Percentiles rank a stretch among this genome's conserved stretches.
Conservation (phyloP, 1,284 basidiomycete genomes). For the Mycena sp. region DNA sequence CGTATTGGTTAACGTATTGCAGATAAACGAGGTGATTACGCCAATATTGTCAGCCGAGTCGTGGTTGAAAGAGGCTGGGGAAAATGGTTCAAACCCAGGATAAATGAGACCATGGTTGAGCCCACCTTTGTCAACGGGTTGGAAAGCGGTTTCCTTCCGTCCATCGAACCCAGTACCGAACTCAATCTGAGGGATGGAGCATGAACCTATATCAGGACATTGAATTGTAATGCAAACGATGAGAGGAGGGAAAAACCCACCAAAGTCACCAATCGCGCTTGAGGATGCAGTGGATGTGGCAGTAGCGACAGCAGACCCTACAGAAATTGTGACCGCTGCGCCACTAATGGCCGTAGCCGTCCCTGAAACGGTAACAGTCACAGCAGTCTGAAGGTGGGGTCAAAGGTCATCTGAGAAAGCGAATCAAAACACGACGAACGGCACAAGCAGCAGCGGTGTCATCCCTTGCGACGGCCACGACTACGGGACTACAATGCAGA, state of each 20-base stretch:
- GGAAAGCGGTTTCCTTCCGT: conserved; percentile 60
- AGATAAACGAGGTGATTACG: conserved; percentile 63
- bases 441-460: neutral
- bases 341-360: conserved; percentile 6
- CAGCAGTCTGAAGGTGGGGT: neutral
- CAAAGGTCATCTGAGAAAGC: neutral
- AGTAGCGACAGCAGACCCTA: conserved; percentile 1
- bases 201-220: conserved; percentile 31
- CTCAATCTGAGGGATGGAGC: conserved; percentile 59
- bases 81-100: no score
- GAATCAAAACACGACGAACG: neutral
- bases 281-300: conserved; percentile 10
- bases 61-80: conserved; percentile 53
- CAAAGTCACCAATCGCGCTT: conserved; percentile 13
- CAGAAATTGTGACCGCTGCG: conserved; percentile 3
- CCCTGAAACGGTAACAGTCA: conserved; percentile 14
- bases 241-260: neutral
- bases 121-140: conserved; percentile 51
- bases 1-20: conserved; percentile 58
- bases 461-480: conserved; percentile 3
- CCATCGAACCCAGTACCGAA: conserved; percentile 61
- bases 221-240: neutral
- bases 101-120: neutral
- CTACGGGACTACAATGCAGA: neutral
- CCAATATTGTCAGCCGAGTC: conserved; percentile 61